Conservation (phyloP, 2,329 filamentous ascomycete genomes). For the Aspergillus novoparasiticus region DNA sequence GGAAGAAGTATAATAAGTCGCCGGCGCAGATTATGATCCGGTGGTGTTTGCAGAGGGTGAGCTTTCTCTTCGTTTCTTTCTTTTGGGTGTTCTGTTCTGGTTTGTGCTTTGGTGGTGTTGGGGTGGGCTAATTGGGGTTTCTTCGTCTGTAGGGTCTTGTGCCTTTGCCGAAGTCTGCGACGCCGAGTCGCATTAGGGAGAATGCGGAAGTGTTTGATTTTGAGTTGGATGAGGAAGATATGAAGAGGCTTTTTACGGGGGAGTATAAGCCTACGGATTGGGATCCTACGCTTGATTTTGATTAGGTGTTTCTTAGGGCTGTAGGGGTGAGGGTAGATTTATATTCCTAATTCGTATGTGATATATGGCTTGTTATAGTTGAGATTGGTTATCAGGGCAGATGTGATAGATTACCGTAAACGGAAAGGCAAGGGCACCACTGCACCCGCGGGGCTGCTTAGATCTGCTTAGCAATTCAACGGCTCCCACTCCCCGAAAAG, state of each 20-base stretch:
- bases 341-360: not conserved
- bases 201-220: conserved; percentile 65
- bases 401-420: not conserved
- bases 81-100: not conserved
- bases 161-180: conserved; percentile 65
- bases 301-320: conserved; percentile 19
- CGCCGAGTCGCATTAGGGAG: conserved; percentile 60
- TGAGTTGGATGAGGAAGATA: conserved; percentile 59
- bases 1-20: conserved; percentile 69
- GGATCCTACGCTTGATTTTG: conserved; percentile 53
- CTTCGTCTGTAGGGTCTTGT: conserved; percentile 55
- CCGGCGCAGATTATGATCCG: conserved; percentile 74
- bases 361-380: not conserved
- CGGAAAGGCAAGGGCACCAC: conserved; percentile 1
- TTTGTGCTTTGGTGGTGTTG: conserved; percentile 9
- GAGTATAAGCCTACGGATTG: conserved; percentile 61
- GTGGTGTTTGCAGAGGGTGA: conserved; percentile 78
- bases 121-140: not conserved
- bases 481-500: conserved; percentile 6
- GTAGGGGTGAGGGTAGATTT: not conserved
- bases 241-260: conserved; percentile 58
- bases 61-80: conserved; percentile 32
- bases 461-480: conserved; percentile 32
- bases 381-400: not conserved
- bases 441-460: conserved; percentile 32